Base-by-base conservation (phyloP, 2,329 filamentous ascomycete species). In the Tolypocladium nubicola region DNA sequence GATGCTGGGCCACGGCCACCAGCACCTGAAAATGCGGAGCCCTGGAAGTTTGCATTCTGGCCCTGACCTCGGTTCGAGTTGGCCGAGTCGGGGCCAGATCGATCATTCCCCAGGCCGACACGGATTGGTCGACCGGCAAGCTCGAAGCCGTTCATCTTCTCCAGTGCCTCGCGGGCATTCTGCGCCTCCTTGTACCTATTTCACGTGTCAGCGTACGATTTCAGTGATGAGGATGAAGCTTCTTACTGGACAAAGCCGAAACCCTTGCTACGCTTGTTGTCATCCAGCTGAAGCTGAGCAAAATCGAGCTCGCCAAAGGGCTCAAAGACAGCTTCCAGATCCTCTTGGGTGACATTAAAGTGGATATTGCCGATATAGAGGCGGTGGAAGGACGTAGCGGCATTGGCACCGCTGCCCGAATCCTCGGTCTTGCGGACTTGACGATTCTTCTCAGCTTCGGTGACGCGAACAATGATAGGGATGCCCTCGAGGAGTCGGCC, bases 111-210 rank as follows among this genome's bases (percentile, higher is more conserved):
- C 78, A 99, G 90, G 75, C 94, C 94, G 74, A 99, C 95, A 71
- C 94, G 91, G 73, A 99, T 97, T 62, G 92, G 91, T 71, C 94
- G 92, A 75, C 92, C 92, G 68, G 94, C 94, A 66, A 99, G 86
- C 76, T 97, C 94, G 77, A 97, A 99, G 63, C 93, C 92, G 75
- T 99, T 99, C 93, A 99, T 97, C 76, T 97, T 96, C 74, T 97
- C 91, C 62, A 99, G 80, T 61, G 94, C 95, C 73, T 96, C 90
- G 70, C 93, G 90, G 69, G 94, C 94, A 74, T 97, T 86, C 62
- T 85, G 84, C 59, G 93, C 91, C 69, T 97, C 89, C 68, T 88
- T 87, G 75, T 95, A 97, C 70, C 91, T 96, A 61, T 19, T 19
- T 45, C 2, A 11, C 0, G 0, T 47, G 39, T 53, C 10, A 43